Percentiles rank a stretch among this genome's conserved stretches.
phyloP scores from a whole-genome alignment of 108 stramenopile species.

The Seminavis robusta region DNA sequence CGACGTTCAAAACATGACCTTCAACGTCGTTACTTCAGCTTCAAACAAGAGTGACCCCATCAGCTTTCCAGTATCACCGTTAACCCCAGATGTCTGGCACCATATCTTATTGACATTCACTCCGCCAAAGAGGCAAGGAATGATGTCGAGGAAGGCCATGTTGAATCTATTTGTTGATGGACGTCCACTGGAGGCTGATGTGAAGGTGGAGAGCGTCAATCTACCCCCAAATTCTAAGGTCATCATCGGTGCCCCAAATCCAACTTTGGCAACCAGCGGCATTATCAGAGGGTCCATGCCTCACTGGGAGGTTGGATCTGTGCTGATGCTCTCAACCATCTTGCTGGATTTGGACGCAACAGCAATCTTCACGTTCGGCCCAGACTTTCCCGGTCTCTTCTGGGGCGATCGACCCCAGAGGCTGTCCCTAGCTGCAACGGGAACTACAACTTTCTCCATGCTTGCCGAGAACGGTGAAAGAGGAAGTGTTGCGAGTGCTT shows the following conservation, averaged over 20 bases:
- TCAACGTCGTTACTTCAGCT: conserved; percentile 70
- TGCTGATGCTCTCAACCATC: conserved; percentile 62
- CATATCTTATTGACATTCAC: conserved; percentile 80
- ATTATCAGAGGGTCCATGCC: conserved; percentile 67
- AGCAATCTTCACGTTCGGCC: conserved; percentile 75
- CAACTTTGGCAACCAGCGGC: conserved; percentile 69
- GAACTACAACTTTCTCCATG: conserved; percentile 69
- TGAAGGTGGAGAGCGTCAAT: conserved; percentile 73
- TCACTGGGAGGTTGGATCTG: conserved; percentile 78
- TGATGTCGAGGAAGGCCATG: conserved; percentile 72
- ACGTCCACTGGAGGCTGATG: conserved; percentile 71
- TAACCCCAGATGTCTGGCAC: conserved; percentile 79
- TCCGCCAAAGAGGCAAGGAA: conserved; percentile 66
- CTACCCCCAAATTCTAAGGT: conserved; percentile 73
- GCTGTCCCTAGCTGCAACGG: conserved; percentile 80
- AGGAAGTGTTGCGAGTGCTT: conserved; percentile 77
- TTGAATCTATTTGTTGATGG: conserved; percentile 75
- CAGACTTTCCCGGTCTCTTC: conserved; percentile 78
- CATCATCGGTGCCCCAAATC: conserved; percentile 77
- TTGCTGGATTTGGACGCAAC: conserved; percentile 74
- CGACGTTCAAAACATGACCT: conserved; percentile 59
- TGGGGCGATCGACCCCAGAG: conserved; percentile 89
- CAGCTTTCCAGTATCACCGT: conserved; percentile 76
- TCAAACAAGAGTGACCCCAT: conserved; percentile 56
- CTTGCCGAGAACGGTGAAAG: conserved; percentile 81